These are phyloP conservation scores for Xerocomus spinulosus DNA, from an alignment of 768 basidiomycete species.

Conservation along the genomic window DNA sequence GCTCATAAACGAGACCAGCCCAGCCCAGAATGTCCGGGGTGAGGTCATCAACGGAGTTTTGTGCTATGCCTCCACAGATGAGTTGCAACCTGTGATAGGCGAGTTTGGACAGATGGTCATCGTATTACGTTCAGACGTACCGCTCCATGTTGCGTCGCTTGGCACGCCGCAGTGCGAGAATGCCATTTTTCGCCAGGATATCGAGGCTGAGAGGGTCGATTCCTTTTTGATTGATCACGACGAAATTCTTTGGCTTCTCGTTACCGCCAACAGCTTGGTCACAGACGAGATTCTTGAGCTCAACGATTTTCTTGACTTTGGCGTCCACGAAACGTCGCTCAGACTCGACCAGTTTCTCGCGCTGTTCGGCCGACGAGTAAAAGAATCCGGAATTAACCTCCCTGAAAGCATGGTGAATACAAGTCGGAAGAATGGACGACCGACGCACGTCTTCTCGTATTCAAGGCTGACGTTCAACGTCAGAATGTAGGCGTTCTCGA, in stretches of 20 bases:
- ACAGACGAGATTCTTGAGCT: conserved; percentile 93
- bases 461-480: conserved; percentile 97
- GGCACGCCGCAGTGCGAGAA: conserved; percentile 88
- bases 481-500: conserved; percentile 93
- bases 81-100: conserved; percentile 68
- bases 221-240: conserved; percentile 97
- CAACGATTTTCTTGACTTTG: conserved; percentile 93
- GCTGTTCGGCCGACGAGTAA: conserved; percentile 96
- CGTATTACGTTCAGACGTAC: conserved; percentile 40
- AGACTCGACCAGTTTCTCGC: conserved; percentile 97
- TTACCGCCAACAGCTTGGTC: conserved; percentile 84
- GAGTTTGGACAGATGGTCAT: conserved; percentile 21
- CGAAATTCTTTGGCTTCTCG: conserved; percentile 83
- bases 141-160: conserved; percentile 99
- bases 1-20: conserved; percentile 98
- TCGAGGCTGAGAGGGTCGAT: conserved; percentile 97
- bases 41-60: conserved; percentile 97
- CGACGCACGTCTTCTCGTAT: conserved; percentile 96
- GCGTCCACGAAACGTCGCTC: conserved; percentile 92
- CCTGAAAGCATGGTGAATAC: conserved; percentile 40
- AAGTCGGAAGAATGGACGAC: conserved; percentile 9
- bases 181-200: conserved; percentile 94
- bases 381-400: conserved; percentile 99
- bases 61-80: conserved; percentile 89
- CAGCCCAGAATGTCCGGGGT: conserved; percentile 88